Percentiles rank a stretch among this genome's conserved stretches.
phyloP scores from a whole-genome alignment of 2,329 filamentous ascomycete genomes.

The Cytospora schulzeri region DNA sequence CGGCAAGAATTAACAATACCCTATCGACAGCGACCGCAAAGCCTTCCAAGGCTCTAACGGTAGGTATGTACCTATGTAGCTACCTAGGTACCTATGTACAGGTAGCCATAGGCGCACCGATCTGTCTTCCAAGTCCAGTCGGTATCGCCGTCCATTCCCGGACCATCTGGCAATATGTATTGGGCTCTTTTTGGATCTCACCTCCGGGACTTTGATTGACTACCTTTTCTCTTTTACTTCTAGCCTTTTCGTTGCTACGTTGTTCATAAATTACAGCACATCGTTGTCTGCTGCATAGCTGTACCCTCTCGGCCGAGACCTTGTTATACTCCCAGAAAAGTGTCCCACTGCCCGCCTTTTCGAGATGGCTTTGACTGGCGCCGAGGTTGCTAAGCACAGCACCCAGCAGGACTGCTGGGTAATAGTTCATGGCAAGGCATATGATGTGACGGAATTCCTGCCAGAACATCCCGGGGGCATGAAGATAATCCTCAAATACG shows the following conservation, averaged over 20 bases:
- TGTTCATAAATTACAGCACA: background rate
- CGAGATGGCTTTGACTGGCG: constrained; percentile 51
- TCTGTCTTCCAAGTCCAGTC: background rate
- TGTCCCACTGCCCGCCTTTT: background rate
- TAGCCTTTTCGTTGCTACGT: background rate
- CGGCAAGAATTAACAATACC: constrained; percentile 24
- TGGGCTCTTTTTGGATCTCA: constrained; percentile 1
- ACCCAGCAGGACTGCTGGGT: constrained; percentile 87
- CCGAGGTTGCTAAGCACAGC: constrained; percentile 70
- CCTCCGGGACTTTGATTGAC: constrained; percentile 1
- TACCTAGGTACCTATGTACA: background rate
- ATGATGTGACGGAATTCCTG: constrained; percentile 90
- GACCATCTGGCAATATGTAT: constrained; percentile 4
- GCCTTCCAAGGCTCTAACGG: too few species aligned
- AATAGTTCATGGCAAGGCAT: constrained; percentile 81
- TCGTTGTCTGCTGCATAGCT: background rate
- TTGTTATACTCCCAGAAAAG: too few species aligned
- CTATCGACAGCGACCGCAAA: too few species aligned
- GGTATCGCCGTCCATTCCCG: constrained; percentile 22
- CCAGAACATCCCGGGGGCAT: constrained; percentile 88
- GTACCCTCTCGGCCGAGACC: background rate
- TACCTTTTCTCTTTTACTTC: background rate
- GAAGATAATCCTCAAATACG: constrained; percentile 96
- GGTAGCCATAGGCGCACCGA: background rate
- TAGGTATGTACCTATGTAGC: too few species aligned